Conservation (phyloP, 257 asterid genomes). For the Nicotiana undulata region DNA sequence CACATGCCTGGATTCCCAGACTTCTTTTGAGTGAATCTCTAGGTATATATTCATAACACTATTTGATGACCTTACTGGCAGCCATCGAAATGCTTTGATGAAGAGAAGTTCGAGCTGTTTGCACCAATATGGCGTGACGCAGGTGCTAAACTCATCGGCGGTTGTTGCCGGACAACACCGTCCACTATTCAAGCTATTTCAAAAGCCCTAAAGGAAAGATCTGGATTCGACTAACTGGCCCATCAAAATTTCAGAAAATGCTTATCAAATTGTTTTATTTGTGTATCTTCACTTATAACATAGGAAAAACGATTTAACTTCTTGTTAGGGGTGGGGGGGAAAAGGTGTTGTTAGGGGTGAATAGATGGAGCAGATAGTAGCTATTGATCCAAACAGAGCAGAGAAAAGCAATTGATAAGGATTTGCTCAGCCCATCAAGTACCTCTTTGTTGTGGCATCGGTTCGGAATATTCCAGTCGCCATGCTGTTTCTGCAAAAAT, state of each 20-base stretch:
- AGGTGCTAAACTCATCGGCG: constrained; percentile 67
- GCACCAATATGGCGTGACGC: constrained; percentile 71
- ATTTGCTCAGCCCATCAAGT: no score
- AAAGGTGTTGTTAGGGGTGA: background rate
- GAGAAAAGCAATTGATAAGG: no score
- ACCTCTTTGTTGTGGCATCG: no score
- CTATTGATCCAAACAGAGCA: background rate
- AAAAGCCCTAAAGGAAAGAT: constrained; percentile 37
- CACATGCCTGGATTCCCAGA: background rate
- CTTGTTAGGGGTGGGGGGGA: background rate
- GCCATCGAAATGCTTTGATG: constrained; percentile 69
- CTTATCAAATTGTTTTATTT: background rate
- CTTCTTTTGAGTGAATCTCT: background rate
- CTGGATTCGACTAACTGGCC: background rate
- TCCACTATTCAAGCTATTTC: constrained; percentile 51
- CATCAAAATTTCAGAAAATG: background rate
- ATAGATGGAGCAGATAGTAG: background rate
- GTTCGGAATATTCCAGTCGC: no score
- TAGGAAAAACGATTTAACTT: background rate
- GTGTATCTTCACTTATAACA: no score
- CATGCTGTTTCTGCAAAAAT: no score
- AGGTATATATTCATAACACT: background rate
- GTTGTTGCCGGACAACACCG: constrained; percentile 80
- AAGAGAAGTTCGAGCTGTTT: constrained; percentile 46
- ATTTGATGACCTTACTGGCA: constrained; percentile 10